phyloP scores from a whole-genome alignment of 805 yeast genomes.

The Candida adriatica region DNA sequence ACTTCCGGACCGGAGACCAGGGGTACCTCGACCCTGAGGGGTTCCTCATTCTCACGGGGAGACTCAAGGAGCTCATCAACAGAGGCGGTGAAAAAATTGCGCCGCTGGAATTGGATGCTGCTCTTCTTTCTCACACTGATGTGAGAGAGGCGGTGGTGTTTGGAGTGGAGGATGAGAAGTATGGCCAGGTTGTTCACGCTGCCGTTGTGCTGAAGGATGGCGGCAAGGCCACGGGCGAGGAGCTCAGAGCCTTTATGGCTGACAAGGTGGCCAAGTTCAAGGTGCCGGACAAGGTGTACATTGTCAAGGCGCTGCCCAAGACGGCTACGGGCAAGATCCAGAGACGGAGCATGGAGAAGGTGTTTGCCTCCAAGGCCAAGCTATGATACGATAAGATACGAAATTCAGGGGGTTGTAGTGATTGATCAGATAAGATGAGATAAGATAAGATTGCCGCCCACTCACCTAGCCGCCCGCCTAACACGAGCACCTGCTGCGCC shows the following conservation, averaged over 20 bases:
- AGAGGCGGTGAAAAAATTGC: conserved; percentile 77
- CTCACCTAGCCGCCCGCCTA: too few relatives aligned
- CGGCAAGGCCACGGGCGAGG: conserved; percentile 29
- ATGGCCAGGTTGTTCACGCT: conserved; percentile 68
- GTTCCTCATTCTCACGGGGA: conserved; percentile 55
- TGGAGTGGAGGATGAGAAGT: conserved; percentile 59
- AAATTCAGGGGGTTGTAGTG: too few relatives aligned
- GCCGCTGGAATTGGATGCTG: conserved; percentile 63
- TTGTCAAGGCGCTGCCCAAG: conserved; percentile 60
- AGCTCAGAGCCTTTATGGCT: conserved; percentile 39
- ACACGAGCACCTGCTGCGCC: neutral
- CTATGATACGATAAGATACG: too few relatives aligned
- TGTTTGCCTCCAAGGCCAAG: conserved; percentile 34
- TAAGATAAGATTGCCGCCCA: too few relatives aligned
- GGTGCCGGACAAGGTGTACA: conserved; percentile 50
- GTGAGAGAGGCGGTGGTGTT: conserved; percentile 66
- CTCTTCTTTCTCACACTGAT: conserved; percentile 52
- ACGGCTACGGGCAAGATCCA: conserved; percentile 77
- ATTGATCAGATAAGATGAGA: too few relatives aligned
- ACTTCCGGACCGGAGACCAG: conserved; percentile 76
- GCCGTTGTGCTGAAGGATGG: conserved; percentile 53
- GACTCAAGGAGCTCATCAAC: conserved; percentile 68
- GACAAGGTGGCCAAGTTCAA: conserved; percentile 49
- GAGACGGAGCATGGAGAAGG: conserved; percentile 53
- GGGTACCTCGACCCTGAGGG: conserved; percentile 57